A percentile compares a stretch with the other conserved stretches of the same genome.
Conservation (phyloP, 2,329 filamentous ascomycete species). For the Chrysoporthe cubensis region DNA sequence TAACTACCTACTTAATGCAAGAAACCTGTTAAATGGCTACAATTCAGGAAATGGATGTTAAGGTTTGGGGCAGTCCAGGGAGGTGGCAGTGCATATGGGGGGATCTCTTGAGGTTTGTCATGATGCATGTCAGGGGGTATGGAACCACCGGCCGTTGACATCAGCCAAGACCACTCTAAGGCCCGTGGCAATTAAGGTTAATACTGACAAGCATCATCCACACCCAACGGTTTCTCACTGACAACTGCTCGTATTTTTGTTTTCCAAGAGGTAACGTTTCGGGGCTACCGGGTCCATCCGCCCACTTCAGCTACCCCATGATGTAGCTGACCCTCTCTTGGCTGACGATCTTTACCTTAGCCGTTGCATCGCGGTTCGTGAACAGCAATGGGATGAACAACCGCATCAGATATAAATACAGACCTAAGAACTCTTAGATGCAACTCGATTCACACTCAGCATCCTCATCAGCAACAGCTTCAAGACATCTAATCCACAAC, state of each 20-base stretch:
- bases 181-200: slow-evolving; percentile 5
- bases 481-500: background rate
- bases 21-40: background rate
- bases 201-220: background rate
- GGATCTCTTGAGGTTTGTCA: background rate
- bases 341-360: background rate
- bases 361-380: background rate
- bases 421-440: background rate
- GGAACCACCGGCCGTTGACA: background rate
- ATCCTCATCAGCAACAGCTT: slow-evolving; percentile 3
- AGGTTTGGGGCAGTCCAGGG: background rate
- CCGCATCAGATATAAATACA: background rate
- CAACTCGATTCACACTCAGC: background rate
- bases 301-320: slow-evolving; percentile 5
- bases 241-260: background rate
- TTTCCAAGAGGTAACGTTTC: slow-evolving; percentile 2
- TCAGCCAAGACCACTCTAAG: slow-evolving; percentile 1
- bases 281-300: slow-evolving; percentile 6
- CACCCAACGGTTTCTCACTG: background rate
- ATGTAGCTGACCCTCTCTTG: background rate
- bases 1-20: background rate
- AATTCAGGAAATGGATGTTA: background rate
- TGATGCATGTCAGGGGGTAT: slow-evolving; percentile 1
- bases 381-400: background rate
- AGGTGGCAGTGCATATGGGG: background rate